phyloP scores from a whole-genome alignment of 2,329 filamentous ascomycete species.

The Sclerotiophoma versabilis region DNA sequence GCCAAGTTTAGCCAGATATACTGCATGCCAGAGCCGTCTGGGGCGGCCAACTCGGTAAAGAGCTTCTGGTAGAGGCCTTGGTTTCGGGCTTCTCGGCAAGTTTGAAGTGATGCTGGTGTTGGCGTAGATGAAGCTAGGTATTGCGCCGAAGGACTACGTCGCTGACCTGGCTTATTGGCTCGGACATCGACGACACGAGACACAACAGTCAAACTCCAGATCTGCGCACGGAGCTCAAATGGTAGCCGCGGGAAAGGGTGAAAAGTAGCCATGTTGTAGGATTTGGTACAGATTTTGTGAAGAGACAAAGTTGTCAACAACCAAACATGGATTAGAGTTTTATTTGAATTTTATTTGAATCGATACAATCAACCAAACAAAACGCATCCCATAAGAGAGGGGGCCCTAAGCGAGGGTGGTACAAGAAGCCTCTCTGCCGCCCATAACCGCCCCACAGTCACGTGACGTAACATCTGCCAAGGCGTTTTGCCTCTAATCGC shows the following conservation, averaged over 20 bases:
- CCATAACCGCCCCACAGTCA: too few species aligned
- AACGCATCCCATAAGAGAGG: too few species aligned
- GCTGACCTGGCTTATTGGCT: neutral
- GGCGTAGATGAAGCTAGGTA: neutral
- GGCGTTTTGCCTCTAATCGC: too few species aligned
- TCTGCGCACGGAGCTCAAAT: neutral
- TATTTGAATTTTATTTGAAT: too few species aligned
- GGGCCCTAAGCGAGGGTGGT: too few species aligned
- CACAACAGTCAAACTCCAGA: neutral
- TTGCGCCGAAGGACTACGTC: neutral
- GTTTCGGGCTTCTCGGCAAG: slow-evolving; percentile 1
- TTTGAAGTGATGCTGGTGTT: neutral
- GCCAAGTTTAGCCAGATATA: neutral
- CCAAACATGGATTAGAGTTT: too few species aligned
- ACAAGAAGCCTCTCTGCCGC: too few species aligned
- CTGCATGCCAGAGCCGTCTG: neutral
- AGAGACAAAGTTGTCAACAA: too few species aligned
- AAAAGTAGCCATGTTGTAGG: neutral
- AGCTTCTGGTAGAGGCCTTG: neutral
- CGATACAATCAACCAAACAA: too few species aligned
- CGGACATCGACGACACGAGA: neutral
- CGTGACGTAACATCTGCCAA: too few species aligned
- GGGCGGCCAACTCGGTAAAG: slow-evolving; percentile 80
- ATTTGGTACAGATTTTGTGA: too few species aligned
- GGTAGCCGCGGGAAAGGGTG: neutral